These are phyloP conservation scores for Chaetothyriales sp. DNA, from an alignment of 2,329 filamentous ascomycete species.

Conservation along the genomic window DNA sequence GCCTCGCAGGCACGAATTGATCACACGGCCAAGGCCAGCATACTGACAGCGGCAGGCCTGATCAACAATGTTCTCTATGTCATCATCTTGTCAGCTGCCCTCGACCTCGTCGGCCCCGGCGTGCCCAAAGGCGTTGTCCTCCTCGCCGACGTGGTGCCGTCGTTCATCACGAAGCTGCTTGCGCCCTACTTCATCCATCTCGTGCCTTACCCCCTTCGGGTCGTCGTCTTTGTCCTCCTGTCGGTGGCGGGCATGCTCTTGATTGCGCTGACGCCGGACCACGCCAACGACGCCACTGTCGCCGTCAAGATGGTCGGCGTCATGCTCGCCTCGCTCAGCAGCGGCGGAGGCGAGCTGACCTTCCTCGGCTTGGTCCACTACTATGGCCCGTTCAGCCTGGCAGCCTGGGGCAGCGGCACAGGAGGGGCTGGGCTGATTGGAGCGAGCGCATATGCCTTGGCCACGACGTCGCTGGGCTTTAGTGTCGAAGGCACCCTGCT, in stretches of 20 bases:
- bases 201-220: constrained; percentile 64
- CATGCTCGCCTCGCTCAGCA: constrained; percentile 69
- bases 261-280: constrained; percentile 62
- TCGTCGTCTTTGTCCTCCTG: constrained; percentile 58
- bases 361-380: constrained; percentile 87
- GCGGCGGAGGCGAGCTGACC: constrained; percentile 76
- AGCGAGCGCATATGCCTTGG: constrained; percentile 71
- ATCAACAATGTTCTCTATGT: constrained; percentile 99
- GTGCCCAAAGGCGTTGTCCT: constrained; percentile 87
- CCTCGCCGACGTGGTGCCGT: constrained; percentile 81
- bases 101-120: constrained; percentile 77
- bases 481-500: constrained; percentile 62
- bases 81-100: constrained; percentile 84
- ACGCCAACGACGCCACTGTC: constrained; percentile 42
- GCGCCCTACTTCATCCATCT: constrained; percentile 89
- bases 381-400: constrained; percentile 75
- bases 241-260: constrained; percentile 81
- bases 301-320: constrained; percentile 69
- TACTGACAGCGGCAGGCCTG: constrained; percentile 42
- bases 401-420: constrained; percentile 84
- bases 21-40: constrained; percentile 2
- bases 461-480: constrained; percentile 68
- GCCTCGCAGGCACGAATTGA: not conserved
- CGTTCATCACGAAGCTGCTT: constrained; percentile 73
- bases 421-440: constrained; percentile 79